Evolutionary conservation across 2,329 filamentous ascomycete genomes (phyloP), one percentile per base, ranked within the genome.

Genomic region (Helminthosporium solani): DNA sequence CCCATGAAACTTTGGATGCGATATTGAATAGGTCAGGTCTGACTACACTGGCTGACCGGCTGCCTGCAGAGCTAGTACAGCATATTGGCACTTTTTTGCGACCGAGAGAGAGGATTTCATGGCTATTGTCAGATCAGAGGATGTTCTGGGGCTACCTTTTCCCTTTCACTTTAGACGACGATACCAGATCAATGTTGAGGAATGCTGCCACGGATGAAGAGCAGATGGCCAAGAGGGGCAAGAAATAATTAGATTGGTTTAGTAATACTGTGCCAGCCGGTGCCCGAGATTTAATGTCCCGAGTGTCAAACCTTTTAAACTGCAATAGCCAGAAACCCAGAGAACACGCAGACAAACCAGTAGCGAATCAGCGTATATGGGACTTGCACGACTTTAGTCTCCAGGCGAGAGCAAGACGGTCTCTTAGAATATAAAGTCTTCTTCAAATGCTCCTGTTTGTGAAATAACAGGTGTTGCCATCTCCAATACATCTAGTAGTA

Each of bases 41-140:
- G n/a, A n/a, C 40, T 14, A 21, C 36, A 14, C 23, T 25, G 5
- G 23, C 9, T 11, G 8, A 38, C 11, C 35, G n/a, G 1, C 56
- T 75, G 40, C 74, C 74, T 3, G 53, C 67, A 2, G 74, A 76
- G 59, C 58, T 76, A 35, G 70, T 66, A 47, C 47, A 70, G 33
- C 56, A 71, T 25, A 70, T 75, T 9, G 67, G 74, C 42, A 50
- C 58, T 3, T 57, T 70, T 27, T 54, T 73, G 16, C 61, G 62
- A 31, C 70, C 68, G 1, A 46, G 60, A 7, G 72, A 73, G 42
- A 58, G 64, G 8, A 67, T 74, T 43, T 62, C 68, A 4, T 68
- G 75, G 45, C 60, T 73, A 21, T 58, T 68, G 21, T 57, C 63
- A 1, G 53, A 66, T 12, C 56, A 53, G 1, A 46, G 43, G 9